A percentile compares a stretch with the other conserved stretches of the same genome.
Conservation (phyloP, 78 protist species). For the Tieghemostelium lacteum region DNA sequence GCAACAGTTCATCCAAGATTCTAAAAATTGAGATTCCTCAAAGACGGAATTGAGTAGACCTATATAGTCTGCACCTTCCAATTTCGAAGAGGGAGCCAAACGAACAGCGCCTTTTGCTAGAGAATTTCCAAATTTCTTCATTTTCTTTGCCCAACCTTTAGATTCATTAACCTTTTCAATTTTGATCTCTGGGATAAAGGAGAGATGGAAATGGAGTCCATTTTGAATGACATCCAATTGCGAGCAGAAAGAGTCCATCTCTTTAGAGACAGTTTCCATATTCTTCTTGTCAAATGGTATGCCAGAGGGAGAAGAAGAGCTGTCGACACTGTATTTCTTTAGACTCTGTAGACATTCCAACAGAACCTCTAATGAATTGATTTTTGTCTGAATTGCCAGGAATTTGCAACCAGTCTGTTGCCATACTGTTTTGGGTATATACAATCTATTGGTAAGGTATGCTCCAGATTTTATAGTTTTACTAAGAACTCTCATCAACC, state of each 20-base stretch:
- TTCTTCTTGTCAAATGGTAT: slow-evolving; percentile 35
- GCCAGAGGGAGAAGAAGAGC: neutral
- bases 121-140: slow-evolving; percentile 58
- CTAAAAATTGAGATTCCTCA: slow-evolving; percentile 79
- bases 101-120: slow-evolving; percentile 76
- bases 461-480: slow-evolving; percentile 68
- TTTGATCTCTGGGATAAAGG: slow-evolving; percentile 73
- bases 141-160: slow-evolving; percentile 72
- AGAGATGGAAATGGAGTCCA: slow-evolving; percentile 54
- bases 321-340: neutral
- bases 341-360: slow-evolving; percentile 42
- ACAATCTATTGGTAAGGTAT: slow-evolving; percentile 62
- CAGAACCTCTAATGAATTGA: slow-evolving; percentile 43
- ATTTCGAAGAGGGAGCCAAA: slow-evolving; percentile 69
- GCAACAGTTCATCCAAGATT: slow-evolving; percentile 67
- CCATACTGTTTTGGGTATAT: slow-evolving; percentile 74
- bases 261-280: slow-evolving; percentile 46
- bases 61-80: slow-evolving; percentile 70
- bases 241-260: slow-evolving; percentile 51
- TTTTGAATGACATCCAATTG: slow-evolving; percentile 75
- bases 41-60: slow-evolving; percentile 70
- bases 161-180: slow-evolving; percentile 62
- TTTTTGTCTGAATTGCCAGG: slow-evolving; percentile 40
- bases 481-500: slow-evolving; percentile 73
- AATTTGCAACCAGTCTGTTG: slow-evolving; percentile 77